phyloP scores from a whole-genome alignment of 257 asterid species.

The Voacanga thouarsii region DNA sequence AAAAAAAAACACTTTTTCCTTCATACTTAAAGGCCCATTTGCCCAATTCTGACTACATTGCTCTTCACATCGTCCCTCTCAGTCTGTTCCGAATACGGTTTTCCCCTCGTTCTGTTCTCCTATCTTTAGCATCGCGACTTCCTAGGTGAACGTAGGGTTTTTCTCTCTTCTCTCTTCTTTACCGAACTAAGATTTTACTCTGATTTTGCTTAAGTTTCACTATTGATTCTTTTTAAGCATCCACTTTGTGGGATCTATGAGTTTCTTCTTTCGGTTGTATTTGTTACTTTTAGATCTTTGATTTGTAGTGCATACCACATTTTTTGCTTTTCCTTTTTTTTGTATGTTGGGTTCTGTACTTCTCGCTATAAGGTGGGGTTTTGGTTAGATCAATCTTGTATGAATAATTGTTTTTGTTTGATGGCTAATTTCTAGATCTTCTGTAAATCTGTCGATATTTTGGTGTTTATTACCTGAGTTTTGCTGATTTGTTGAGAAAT shows the following conservation, averaged over 20 bases:
- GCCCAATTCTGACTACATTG: neutral
- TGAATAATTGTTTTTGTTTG: neutral
- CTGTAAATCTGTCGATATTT: neutral
- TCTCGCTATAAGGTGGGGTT: neutral
- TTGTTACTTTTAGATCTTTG: neutral
- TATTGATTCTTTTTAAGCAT: neutral
- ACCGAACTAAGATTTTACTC: neutral
- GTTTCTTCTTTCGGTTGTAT: neutral
- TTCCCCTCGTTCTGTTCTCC: neutral
- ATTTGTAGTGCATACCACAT: neutral
- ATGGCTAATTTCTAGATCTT: neutral
- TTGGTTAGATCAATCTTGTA: neutral
- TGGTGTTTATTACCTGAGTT: neutral
- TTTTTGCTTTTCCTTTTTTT: too few species aligned
- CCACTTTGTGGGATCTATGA: neutral
- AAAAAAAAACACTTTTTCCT: neutral
- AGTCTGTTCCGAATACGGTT: neutral
- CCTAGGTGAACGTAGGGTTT: slow-evolving; percentile 9
- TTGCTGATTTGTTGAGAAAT: neutral
- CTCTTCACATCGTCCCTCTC: neutral
- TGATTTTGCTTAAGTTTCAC: neutral
- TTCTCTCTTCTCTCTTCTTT: neutral
- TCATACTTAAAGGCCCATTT: neutral
- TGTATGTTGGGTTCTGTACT: neutral
- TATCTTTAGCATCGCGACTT: neutral